A percentile compares a stretch with the other conserved stretches of the same genome.
Conservation (phyloP, 106 monocot genomes). For the Apostasia ramifera region DNA sequence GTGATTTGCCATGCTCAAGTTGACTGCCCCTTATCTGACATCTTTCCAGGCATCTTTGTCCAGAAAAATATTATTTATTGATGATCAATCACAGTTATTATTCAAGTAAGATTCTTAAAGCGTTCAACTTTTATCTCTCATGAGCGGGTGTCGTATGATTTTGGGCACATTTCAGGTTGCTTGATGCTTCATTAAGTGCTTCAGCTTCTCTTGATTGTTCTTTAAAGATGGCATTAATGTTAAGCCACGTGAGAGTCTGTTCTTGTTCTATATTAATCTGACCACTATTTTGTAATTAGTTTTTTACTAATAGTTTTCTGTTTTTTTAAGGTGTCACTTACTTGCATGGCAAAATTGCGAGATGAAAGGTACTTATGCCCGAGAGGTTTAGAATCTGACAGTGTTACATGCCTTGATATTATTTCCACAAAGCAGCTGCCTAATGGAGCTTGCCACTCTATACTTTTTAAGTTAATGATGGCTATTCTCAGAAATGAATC, state of each 20-base stretch:
- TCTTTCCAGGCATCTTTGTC: conserved; percentile 73
- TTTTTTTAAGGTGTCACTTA: conserved; percentile 66
- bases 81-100: conserved; percentile 70
- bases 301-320: conserved; percentile 1
- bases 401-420: conserved; percentile 80
- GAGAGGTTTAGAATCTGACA: conserved; percentile 65
- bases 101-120: conserved; percentile 56
- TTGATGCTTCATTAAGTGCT: conserved; percentile 79
- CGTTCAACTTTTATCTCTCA: neutral
- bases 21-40: neutral
- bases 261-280: neutral
- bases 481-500: conserved; percentile 88
- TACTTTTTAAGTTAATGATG: conserved; percentile 82
- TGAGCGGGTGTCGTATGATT: neutral
- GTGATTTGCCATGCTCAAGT: conserved; percentile 2
- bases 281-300: neutral
- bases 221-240: conserved; percentile 76
- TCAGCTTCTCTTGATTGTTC: conserved; percentile 88
- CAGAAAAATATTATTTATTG: conserved; percentile 76
- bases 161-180: conserved; percentile 33
- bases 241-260: conserved; percentile 57
- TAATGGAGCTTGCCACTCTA: conserved; percentile 83
- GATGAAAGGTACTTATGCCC: conserved; percentile 88
- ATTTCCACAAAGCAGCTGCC: conserved; percentile 66
- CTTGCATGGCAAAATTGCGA: conserved; percentile 89